Conservation (phyloP, 306 rosid genomes). For the Glycine latifolia region DNA sequence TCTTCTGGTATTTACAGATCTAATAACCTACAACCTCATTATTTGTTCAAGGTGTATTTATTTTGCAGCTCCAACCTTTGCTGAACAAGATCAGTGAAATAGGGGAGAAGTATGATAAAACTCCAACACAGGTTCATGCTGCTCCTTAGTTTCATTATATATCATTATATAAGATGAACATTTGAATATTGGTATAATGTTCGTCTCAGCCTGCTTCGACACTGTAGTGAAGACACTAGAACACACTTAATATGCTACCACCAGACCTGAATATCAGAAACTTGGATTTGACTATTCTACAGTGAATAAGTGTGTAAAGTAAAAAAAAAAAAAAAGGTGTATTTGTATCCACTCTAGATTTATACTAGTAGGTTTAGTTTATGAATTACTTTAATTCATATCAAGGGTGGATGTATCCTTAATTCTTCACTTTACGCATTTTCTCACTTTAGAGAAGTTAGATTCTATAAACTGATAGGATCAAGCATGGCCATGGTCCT, state of each 20-base stretch:
- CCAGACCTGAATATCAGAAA: too few species aligned
- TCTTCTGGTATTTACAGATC: constrained; percentile 14
- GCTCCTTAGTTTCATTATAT: constrained; percentile 33
- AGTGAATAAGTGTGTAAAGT: neutral
- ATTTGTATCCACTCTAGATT: neutral
- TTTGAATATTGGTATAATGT: neutral
- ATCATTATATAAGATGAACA: constrained; percentile 18
- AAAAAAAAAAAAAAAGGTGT: neutral
- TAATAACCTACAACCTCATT: constrained; percentile 2
- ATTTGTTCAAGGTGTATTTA: constrained; percentile 41
- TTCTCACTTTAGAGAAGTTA: neutral
- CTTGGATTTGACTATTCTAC: too few species aligned
- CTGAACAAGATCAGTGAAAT: constrained; percentile 68
- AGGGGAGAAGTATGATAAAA: constrained; percentile 62
- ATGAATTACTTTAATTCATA: neutral
- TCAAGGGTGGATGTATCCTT: neutral
- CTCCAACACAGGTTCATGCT: constrained; percentile 70
- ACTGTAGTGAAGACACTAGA: constrained; percentile 7
- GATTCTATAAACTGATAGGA: neutral
- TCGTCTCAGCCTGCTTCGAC: neutral
- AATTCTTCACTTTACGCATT: neutral
- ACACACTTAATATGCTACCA: too few species aligned
- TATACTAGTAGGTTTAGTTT: neutral
- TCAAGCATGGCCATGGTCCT: too few species aligned
- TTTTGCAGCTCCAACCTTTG: constrained; percentile 87